Conservation (phyloP, 2,329 filamentous ascomycete genomes). For the Sphaerulina vaccinii region DNA sequence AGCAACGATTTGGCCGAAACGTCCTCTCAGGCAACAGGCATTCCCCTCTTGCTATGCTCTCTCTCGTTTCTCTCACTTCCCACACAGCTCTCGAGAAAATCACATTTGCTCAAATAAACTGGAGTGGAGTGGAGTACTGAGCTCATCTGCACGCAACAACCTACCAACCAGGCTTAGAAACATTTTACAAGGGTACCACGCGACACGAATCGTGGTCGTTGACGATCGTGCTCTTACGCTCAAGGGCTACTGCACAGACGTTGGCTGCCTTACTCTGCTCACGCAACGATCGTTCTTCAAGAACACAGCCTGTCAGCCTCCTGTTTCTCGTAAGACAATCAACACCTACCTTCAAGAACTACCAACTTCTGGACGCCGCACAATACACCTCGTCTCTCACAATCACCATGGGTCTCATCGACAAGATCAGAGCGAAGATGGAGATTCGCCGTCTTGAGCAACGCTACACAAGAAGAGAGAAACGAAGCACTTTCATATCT, state of each 20-base stretch:
- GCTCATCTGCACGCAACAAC: too few relatives aligned
- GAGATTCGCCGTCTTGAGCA: slow-evolving; percentile 95
- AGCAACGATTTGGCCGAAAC: too few relatives aligned
- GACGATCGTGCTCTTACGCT: slow-evolving; percentile 2
- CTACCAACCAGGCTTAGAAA: slow-evolving; percentile 1
- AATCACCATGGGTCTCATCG: slow-evolving; percentile 63
- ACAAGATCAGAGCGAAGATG: slow-evolving; percentile 74
- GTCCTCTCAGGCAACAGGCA: too few relatives aligned
- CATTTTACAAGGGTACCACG: slow-evolving; percentile 2
- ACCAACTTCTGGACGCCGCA: too few relatives aligned
- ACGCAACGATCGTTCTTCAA: not conserved
- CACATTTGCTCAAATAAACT: not conserved
- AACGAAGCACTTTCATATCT: slow-evolving; percentile 84
- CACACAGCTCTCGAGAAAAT: not conserved
- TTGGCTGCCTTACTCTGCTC: slow-evolving; percentile 2
- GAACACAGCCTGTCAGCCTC: not conserved
- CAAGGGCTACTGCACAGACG: slow-evolving; percentile 10
- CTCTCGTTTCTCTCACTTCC: too few relatives aligned
- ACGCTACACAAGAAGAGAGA: slow-evolving; percentile 87
- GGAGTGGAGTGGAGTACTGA: not conserved
- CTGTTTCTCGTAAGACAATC: not conserved
- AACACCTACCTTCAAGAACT: too few relatives aligned
- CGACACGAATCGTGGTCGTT: slow-evolving; percentile 4
- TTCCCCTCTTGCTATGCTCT: too few relatives aligned
- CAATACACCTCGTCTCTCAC: not conserved